These are phyloP conservation scores for Fagopyrum homotropicum DNA, from an alignment of 148 eudicot genomes.

Conservation along the genomic window DNA sequence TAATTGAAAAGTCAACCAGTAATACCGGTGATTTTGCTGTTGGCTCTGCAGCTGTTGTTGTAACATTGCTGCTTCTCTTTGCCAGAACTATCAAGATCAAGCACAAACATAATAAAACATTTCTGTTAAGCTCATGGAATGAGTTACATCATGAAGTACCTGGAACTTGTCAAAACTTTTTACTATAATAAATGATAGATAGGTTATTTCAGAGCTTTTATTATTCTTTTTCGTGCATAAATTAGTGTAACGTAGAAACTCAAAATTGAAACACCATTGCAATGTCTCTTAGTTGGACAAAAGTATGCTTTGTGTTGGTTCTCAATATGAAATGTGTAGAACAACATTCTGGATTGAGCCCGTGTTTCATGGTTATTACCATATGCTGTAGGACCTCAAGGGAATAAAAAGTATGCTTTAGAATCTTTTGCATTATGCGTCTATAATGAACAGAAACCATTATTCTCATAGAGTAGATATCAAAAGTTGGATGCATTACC, in stretches of 20 bases:
- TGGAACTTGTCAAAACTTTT: neutral
- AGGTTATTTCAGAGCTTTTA: neutral
- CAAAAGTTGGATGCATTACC: neutral
- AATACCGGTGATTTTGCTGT: constrained; percentile 4
- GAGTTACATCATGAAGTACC: neutral
- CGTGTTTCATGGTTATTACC: neutral
- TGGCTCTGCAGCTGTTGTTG: constrained; percentile 8
- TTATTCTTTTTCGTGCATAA: neutral
- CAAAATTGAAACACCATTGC: too few species aligned
- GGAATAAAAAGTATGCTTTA: neutral
- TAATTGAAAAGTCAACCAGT: neutral
- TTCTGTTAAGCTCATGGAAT: neutral
- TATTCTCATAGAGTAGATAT: neutral
- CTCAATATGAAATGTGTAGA: too few species aligned
- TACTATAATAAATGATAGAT: neutral
- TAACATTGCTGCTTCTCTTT: constrained; percentile 5
- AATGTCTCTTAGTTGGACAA: too few species aligned
- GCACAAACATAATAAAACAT: neutral
- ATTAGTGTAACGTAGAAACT: too few species aligned
- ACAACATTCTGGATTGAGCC: too few species aligned
- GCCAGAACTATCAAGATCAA: constrained; percentile 9
- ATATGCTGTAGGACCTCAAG: neutral
- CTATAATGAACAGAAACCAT: neutral
- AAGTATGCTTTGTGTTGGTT: too few species aligned
- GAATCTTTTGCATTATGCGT: neutral